These are phyloP conservation scores for Ceratocystis alfenasii DNA, from an alignment of 2,329 filamentous ascomycete species.

Conservation along the genomic window DNA sequence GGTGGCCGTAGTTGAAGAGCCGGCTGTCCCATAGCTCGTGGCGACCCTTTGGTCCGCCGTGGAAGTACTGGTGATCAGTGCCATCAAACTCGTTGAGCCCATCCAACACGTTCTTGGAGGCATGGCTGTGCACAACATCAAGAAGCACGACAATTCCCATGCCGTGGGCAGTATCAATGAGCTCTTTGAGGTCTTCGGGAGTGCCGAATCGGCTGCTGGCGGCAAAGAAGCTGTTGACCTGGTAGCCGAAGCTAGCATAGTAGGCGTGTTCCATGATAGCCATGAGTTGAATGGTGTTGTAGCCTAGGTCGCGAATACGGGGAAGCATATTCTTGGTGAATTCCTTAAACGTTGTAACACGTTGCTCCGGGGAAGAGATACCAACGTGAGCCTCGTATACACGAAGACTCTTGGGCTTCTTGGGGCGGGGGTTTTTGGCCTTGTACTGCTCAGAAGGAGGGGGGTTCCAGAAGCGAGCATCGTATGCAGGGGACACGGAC, in stretches of 20 bases:
- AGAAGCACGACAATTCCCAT: slow-evolving; percentile 84
- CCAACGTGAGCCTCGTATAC: slow-evolving; percentile 99
- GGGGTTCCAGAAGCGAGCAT: slow-evolving; percentile 95
- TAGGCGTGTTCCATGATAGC: slow-evolving; percentile 99
- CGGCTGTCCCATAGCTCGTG: slow-evolving; percentile 95
- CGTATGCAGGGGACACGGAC: slow-evolving; percentile 78
- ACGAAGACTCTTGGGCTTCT: slow-evolving; percentile 72
- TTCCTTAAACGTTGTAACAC: slow-evolving; percentile 90
- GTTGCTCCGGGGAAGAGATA: slow-evolving; percentile 82
- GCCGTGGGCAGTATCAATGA: slow-evolving; percentile 87
- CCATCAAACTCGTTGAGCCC: slow-evolving; percentile 94
- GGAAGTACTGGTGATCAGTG: slow-evolving; percentile 91
- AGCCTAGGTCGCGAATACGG: slow-evolving; percentile 77
- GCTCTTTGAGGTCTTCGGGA: slow-evolving; percentile 89
- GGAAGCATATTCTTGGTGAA: slow-evolving; percentile 89
- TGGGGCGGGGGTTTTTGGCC: slow-evolving; percentile 72
- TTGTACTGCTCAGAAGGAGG: slow-evolving; percentile 61
- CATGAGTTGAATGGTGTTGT: slow-evolving; percentile 98
- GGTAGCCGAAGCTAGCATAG: slow-evolving; percentile 97
- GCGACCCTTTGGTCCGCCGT: slow-evolving; percentile 67
- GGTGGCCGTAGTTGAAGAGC: slow-evolving; percentile 90
- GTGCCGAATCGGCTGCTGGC: slow-evolving; percentile 89
- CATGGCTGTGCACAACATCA: slow-evolving; percentile 95
- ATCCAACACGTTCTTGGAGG: slow-evolving; percentile 92
- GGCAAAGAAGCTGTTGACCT: slow-evolving; percentile 97